phyloP scores from a whole-genome alignment of 345 rosid genomes.

The Citropsis articulata region DNA sequence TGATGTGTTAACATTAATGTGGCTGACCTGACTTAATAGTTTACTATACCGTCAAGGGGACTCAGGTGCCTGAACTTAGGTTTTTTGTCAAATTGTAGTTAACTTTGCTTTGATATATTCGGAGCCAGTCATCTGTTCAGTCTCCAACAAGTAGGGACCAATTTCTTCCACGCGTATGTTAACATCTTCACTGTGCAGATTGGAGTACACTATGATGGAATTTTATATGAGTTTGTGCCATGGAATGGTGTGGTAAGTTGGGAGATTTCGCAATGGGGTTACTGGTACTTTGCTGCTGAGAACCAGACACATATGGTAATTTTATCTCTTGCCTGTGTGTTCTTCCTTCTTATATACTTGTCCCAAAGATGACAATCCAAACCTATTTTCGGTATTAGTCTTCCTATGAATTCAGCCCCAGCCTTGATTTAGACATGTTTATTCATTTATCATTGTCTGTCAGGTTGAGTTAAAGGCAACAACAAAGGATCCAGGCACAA shows the following conservation, averaged over 20 bases:
- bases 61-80: neutral
- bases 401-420: neutral
- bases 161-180: neutral
- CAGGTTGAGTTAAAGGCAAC: conserved; percentile 85
- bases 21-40: neutral
- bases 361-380: neutral
- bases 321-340: neutral
- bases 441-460: neutral
- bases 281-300: conserved; percentile 77
- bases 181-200: conserved; percentile 44
- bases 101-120: neutral
- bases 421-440: neutral
- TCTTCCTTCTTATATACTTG: neutral
- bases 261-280: conserved; percentile 85
- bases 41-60: neutral
- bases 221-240: conserved; percentile 85
- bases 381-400: neutral
- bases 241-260: conserved; percentile 78
- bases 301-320: conserved; percentile 68
- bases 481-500: conserved; percentile 67
- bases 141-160: neutral
- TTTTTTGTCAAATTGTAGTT: neutral
- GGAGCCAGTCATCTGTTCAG: neutral
- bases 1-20: neutral
- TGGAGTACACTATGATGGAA: conserved; percentile 86